Base-by-base conservation (phyloP, 2,329 filamentous ascomycete species). In the Apiospora sp. region DNA sequence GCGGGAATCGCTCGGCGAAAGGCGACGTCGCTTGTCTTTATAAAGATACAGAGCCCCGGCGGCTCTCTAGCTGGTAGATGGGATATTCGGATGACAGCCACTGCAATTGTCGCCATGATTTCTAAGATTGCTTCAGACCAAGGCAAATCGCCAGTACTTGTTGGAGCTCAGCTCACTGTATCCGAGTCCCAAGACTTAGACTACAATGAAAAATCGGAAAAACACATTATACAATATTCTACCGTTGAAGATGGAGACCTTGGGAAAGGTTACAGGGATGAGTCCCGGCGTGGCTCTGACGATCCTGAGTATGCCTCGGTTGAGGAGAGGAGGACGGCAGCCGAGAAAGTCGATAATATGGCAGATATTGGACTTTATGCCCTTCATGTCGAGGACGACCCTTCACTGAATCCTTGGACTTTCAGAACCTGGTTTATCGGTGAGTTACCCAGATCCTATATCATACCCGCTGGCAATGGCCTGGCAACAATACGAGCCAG, bases 351-450 rank as follows among this genome's bases (percentile, higher is more conserved):
- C n/a, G 22, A 72, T 13, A 72, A 72, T 13, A 72, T 72, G 71
- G 71, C 74, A 58, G 71, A 73, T 34, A 74, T 76, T 13, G 75
- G 74, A 8, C 70, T 76, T 7, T 49, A 72, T 43, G 72, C 72
- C 12, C 51, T 83, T 54, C 77, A 82, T 71, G 78, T 83, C 46
- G 79, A 83, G 27, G 83, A 84, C 73, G 81, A 84, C 69, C 79
- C 80, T 5, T 76, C 77, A 8, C 73, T 82, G 48, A 79, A 75
- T 54, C 77, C 81, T 19, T 81, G 80, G 76, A 85, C 83, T 4
- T 84, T 84, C 51, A 78, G 83, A 27, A 79, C 79, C 58, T 78
- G 81, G 68, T 83, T 84, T 68, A 75, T 85, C 14, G 83, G 82
- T 80, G 37, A 41, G 30, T 22, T 22, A 4, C 24, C 19, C 24